Evolutionary conservation across 2,329 filamentous ascomycete species (phyloP).

Genomic region (Pseudogymnoascus sp.): DNA sequence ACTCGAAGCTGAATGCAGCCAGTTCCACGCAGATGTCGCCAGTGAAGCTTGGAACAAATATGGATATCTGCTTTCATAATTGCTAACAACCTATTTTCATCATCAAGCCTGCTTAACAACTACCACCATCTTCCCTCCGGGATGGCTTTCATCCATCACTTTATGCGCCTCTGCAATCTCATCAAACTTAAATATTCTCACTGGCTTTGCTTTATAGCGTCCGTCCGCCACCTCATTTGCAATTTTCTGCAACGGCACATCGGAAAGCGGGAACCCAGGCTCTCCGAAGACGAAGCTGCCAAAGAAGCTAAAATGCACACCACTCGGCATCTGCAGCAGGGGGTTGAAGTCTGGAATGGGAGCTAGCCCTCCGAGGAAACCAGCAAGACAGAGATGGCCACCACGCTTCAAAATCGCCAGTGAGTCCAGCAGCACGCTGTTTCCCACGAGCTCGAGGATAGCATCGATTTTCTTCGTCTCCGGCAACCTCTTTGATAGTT

Average conservation of each 20-base stretch:
- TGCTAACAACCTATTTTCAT: background rate
- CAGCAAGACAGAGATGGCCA: constrained; percentile 16
- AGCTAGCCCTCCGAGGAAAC: constrained; percentile 18
- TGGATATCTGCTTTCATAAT: background rate
- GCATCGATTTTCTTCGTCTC: constrained; percentile 12
- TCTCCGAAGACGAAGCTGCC: constrained; percentile 14
- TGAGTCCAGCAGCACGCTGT: constrained; percentile 16
- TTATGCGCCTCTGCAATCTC: background rate
- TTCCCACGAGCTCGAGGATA: constrained; percentile 15
- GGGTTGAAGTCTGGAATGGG: constrained; percentile 15
- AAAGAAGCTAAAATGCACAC: constrained; percentile 18
- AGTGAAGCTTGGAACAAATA: background rate
- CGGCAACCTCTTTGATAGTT: constrained; percentile 6
- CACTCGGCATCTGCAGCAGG: constrained; percentile 14
- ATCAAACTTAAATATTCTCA: background rate
- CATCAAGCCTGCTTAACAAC: background rate
- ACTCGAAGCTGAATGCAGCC: constrained; percentile 6
- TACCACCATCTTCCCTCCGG: background rate
- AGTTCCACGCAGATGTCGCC: constrained; percentile 1
- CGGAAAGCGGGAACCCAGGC: constrained; percentile 13
- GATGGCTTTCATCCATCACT: background rate
- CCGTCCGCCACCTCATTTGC: constrained; percentile 12
- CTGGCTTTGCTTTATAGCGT: constrained; percentile 13
- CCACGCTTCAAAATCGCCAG: constrained; percentile 14
- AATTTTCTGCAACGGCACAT: constrained; percentile 16